A percentile compares a stretch with the other conserved stretches of the same genome.
Conservation (phyloP, 2,329 filamentous ascomycete genomes). For the Aspergillus neotritici region DNA sequence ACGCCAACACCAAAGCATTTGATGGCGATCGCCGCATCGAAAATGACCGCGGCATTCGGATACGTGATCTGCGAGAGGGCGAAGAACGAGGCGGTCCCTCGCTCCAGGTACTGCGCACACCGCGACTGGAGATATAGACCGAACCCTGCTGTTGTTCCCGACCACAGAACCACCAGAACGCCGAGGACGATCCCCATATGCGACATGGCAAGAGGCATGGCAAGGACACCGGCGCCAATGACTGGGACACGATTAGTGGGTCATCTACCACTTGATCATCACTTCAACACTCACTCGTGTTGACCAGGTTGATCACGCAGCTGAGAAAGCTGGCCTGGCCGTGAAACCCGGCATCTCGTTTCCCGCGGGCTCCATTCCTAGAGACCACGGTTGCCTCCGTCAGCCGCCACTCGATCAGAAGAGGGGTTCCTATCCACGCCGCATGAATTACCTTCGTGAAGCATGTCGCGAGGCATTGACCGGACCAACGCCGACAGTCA, state of each 20-base stretch:
- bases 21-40: slow-evolving; percentile 91
- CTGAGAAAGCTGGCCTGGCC: slow-evolving; percentile 84
- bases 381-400: neutral
- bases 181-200: slow-evolving; percentile 92
- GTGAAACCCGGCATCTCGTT: slow-evolving; percentile 61
- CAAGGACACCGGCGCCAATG: slow-evolving; percentile 86
- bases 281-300: slow-evolving; percentile 65
- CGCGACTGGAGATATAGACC: slow-evolving; percentile 90
- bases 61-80: slow-evolving; percentile 96
- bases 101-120: slow-evolving; percentile 88
- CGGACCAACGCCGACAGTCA: slow-evolving; percentile 22
- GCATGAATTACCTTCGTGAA: slow-evolving; percentile 25
- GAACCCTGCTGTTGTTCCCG: slow-evolving; percentile 80
- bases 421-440: neutral
- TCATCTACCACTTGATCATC: slow-evolving; percentile 6
- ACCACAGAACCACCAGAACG: slow-evolving; percentile 81
- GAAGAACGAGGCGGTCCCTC: slow-evolving; percentile 86
- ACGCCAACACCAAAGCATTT: slow-evolving; percentile 98
- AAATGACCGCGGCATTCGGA: slow-evolving; percentile 89
- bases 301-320: slow-evolving; percentile 90
- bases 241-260: slow-evolving; percentile 48
- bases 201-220: slow-evolving; percentile 91
- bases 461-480: slow-evolving; percentile 19
- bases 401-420: slow-evolving; percentile 3
- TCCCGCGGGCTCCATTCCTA: slow-evolving; percentile 45